A percentile compares a stretch with the other conserved stretches of the same genome.
Evolutionary conservation across 306 rosid genomes (phyloP).

Genomic region (Urtica urens): DNA sequence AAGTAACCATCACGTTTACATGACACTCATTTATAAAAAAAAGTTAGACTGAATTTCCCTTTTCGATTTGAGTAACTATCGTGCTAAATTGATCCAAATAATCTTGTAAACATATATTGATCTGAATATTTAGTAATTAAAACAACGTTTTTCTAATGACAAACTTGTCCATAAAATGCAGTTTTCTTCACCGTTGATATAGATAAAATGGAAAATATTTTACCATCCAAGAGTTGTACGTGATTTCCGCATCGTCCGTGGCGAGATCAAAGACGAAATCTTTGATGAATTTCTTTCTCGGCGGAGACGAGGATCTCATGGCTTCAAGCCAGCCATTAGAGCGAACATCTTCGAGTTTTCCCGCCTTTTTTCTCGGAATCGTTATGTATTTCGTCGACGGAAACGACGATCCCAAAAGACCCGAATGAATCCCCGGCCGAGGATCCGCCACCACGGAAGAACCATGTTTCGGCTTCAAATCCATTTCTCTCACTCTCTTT

Average conservation of each 20-base stretch:
- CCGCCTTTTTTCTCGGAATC: conserved; percentile 50
- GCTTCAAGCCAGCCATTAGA: conserved; percentile 94
- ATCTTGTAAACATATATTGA: too few relatives aligned
- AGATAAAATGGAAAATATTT: too few relatives aligned
- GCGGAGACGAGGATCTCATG: conserved; percentile 92
- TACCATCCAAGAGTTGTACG: conserved; percentile 67
- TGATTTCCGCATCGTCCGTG: conserved; percentile 44
- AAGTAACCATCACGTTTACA: too few relatives aligned
- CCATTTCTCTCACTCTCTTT: conserved; percentile 31
- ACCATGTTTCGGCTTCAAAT: conserved; percentile 51
- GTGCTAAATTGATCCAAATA: too few relatives aligned
- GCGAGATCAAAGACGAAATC: conserved; percentile 35
- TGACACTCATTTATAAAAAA: too few relatives aligned
- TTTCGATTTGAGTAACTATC: too few relatives aligned
- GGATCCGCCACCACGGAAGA: conserved; percentile 71
- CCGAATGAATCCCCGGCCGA: conserved; percentile 49
- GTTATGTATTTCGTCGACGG: conserved; percentile 38
- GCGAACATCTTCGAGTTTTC: conserved; percentile 61
- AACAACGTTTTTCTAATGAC: too few relatives aligned
- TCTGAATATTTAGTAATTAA: too few relatives aligned
- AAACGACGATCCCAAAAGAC: conserved; percentile 40
- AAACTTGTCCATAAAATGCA: too few relatives aligned
- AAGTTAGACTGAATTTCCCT: too few relatives aligned
- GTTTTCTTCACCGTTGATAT: too few relatives aligned
- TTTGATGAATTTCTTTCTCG: conserved; percentile 52